A percentile compares a stretch with the other conserved stretches of the same genome.
phyloP scores from a whole-genome alignment of 331 rosid species.

The Quercus phellos region DNA sequence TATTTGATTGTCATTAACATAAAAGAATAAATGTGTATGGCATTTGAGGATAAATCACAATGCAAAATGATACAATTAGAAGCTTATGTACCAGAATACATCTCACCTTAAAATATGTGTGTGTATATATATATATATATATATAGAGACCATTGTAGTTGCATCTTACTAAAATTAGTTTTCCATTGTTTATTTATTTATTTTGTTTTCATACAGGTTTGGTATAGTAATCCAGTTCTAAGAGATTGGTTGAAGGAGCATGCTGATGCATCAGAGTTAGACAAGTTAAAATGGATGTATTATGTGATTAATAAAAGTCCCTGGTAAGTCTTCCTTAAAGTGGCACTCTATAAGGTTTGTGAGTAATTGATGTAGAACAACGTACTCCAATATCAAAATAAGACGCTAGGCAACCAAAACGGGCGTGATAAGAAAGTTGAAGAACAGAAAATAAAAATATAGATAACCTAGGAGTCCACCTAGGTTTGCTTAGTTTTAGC shows the following conservation, averaged over 20 bases:
- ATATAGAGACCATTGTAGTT: too few species aligned
- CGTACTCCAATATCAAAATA: too few species aligned
- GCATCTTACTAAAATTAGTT: slow-evolving; percentile 15
- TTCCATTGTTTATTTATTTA: neutral
- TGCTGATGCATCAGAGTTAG: slow-evolving; percentile 61
- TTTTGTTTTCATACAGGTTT: slow-evolving; percentile 43
- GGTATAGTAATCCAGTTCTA: slow-evolving; percentile 76
- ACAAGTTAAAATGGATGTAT: slow-evolving; percentile 82
- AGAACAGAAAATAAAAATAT: too few species aligned
- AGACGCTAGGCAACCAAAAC: too few species aligned
- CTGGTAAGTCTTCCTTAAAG: slow-evolving; percentile 51
- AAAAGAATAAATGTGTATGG: neutral
- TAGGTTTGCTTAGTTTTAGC: neutral
- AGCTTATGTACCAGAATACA: neutral
- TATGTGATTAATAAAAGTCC: slow-evolving; percentile 80
- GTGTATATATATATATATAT: too few species aligned
- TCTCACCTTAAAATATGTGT: too few species aligned
- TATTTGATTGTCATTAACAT: neutral
- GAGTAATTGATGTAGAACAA: too few species aligned
- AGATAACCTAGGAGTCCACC: too few species aligned
- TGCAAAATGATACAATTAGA: neutral
- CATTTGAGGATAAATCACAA: neutral
- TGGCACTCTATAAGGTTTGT: neutral
- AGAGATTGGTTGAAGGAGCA: slow-evolving; percentile 82
- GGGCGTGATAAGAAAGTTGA: too few species aligned